Base-by-base conservation (phyloP, 306 rosid genomes). In the Crataegus laevigata region DNA sequence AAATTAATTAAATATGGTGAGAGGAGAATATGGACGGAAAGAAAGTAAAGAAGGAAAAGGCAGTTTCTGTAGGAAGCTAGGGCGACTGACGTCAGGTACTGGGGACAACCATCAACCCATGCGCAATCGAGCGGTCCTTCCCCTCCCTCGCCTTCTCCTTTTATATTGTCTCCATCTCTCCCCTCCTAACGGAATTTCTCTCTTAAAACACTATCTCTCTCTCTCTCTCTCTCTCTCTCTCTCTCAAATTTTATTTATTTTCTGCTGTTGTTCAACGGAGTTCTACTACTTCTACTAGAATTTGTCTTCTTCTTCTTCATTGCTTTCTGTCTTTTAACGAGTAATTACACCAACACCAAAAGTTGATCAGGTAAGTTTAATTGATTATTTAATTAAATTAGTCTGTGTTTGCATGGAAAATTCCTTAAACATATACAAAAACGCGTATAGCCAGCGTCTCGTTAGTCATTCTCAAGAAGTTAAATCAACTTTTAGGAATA, bases 81-180 rank as follows among this genome's bases (percentile, higher is more conserved):
- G 43, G 89, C 21, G 54, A 66, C 38, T 87, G 92, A 91, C 90
- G 83, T 87, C 89, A 88, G 75, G 76, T 29, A 79, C 75, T 72
- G 89, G 93, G 96, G 96, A 88, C 94, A 88, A 84, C 72, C 78
- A 72, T 80, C 52, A 86, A 87, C 45, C 94, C 98, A 92, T 88
- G 98, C 98, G 98, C 98, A 88, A 68, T 81, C 73, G 82, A 80
- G 92, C 93, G 94, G 92, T 86, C 98, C 98, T 87, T 72, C 82
- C 76, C 65, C 72, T 30, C 40, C 47, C 77, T 38, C 32, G 5
- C 43, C 74, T 28, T 28, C 1, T 12, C 75, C 62, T 79, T 83
- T 81, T 88, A 84, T 83, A 87, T 83, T 68, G 85, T 82, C 81
- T 75, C 63, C 76, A n/a, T 59, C 81, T 47, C 79, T 76, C 80